phyloP scores from a whole-genome alignment of 345 rosid species.

The Trapa incisa region DNA sequence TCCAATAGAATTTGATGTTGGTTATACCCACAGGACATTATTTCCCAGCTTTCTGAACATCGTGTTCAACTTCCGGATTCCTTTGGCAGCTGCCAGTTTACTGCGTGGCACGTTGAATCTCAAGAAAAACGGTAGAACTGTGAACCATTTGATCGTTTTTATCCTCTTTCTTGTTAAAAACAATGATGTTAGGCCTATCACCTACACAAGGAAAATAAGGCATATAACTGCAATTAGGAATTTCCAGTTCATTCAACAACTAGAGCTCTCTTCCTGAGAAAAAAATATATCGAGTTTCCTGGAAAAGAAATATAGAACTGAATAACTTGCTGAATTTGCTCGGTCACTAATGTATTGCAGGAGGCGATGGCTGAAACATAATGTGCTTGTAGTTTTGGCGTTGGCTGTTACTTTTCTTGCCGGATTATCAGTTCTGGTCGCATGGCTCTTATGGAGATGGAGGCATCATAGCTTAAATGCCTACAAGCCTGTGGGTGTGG shows the following conservation, averaged over 20 bases:
- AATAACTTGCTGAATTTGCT: neutral
- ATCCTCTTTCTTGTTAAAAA: no score
- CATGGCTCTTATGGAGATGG: conserved; percentile 36
- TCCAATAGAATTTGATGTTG: neutral
- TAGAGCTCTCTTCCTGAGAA: neutral
- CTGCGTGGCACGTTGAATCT: conserved; percentile 56
- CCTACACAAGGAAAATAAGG: no score
- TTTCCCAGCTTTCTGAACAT: conserved; percentile 52
- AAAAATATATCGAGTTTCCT: neutral
- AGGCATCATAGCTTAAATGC: conserved; percentile 23
- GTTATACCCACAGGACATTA: conserved; percentile 32
- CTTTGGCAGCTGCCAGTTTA: conserved; percentile 49
- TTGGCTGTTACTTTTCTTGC: conserved; percentile 9
- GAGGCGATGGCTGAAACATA: conserved; percentile 43
- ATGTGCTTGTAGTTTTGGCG: conserved; percentile 14
- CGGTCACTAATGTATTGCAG: conserved; percentile 18
- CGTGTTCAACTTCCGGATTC: conserved; percentile 48
- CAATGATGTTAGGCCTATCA: no score
- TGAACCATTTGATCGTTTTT: neutral
- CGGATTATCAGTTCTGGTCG: conserved; percentile 27
- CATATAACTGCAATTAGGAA: no score
- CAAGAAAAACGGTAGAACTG: conserved; percentile 25
- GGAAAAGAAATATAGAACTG: neutral
- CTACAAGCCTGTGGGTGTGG: conserved; percentile 42
- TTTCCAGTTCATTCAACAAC: neutral